Base-by-base conservation (phyloP, 441 rosid genomes). In the Arabidopsis lyrata region DNA sequence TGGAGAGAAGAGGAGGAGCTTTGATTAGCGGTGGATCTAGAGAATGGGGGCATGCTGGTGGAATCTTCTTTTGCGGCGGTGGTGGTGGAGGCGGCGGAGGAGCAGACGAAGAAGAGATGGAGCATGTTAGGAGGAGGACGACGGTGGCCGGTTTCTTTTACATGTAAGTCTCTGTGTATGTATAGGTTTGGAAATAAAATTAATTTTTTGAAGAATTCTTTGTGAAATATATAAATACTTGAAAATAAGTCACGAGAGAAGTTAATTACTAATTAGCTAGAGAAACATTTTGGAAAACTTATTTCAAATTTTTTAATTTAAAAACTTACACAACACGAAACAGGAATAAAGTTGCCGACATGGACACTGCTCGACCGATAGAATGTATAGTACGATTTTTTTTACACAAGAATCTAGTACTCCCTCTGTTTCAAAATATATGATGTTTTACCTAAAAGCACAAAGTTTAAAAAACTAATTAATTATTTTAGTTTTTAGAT, bases 11-110 rank as follows among this genome's bases (percentile, higher is more conserved):
- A 60, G 76, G 69, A 63, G 36, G 75, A 67, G 76, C 47, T 47
- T 48, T 41, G 34, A 48, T 70, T 72, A 22, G 70, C 12, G 59
- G 72, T 12, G 74, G 77, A 63, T 73, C 77, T 77, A 36, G 82
- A 10, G 57, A 65, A 38, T 58, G 85, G 78, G 78, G 81, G 81
- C 86, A 85, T 88, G 86, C 76, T 81, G 84, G 70, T 52, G 80
- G 59, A 14, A 38, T 27, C n/a, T 14, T 73, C 31, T 44, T 54
- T 42, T 29, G 77, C 60, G 83, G 75, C 18, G 80, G 47, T 10
- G 75, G 57, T 8, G 63, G 68, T 0, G 15, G 67, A 15, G 76
- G 47, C 10, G 75, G 56, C 10, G 63, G 68, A 0, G 15, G 67
- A 70, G 73, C 67, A 56, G 54, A 63, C 36, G 69, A 74, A 71